A percentile compares a stretch with the other conserved stretches of the same genome.
phyloP scores from a whole-genome alignment of 2,329 filamentous ascomycete genomes.

The Amphichorda felina region DNA sequence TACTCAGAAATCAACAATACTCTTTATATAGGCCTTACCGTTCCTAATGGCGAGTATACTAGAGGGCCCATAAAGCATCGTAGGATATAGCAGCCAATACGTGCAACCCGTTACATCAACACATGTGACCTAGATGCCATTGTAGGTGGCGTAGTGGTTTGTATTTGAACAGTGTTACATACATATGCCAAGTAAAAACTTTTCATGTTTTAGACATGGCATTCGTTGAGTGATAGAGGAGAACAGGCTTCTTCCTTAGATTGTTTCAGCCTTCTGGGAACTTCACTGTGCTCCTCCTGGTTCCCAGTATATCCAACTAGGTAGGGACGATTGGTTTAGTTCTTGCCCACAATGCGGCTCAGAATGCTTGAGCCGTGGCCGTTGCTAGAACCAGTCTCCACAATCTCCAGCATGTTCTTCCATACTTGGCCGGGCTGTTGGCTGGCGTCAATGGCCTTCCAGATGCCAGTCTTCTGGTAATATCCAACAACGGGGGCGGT shows the following conservation, averaged over 20 bases:
- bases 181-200: background rate
- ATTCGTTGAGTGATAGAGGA: background rate
- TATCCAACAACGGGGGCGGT: constrained; percentile 87
- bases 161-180: constrained; percentile 1
- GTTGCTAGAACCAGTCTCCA: constrained; percentile 45
- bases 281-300: background rate
- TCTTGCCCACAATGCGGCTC: constrained; percentile 18
- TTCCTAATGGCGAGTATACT: too few species aligned
- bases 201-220: constrained; percentile 1
- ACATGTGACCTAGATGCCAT: too few species aligned
- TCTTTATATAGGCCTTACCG: too few species aligned
- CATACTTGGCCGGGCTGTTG: constrained; percentile 93
- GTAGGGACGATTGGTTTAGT: constrained; percentile 7
- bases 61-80: too few species aligned
- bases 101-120: too few species aligned
- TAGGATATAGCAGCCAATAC: too few species aligned
- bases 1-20: too few species aligned
- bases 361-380: constrained; percentile 26
- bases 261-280: too few species aligned
- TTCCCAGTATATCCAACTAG: background rate
- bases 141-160: background rate
- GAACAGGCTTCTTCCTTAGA: too few species aligned
- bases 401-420: constrained; percentile 81
- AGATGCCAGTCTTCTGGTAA: constrained; percentile 97
- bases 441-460: constrained; percentile 89